Evolutionary conservation across 306 rosid genomes (phyloP), one percentile per base, ranked within the genome.

Genomic region (Corylus americana): DNA sequence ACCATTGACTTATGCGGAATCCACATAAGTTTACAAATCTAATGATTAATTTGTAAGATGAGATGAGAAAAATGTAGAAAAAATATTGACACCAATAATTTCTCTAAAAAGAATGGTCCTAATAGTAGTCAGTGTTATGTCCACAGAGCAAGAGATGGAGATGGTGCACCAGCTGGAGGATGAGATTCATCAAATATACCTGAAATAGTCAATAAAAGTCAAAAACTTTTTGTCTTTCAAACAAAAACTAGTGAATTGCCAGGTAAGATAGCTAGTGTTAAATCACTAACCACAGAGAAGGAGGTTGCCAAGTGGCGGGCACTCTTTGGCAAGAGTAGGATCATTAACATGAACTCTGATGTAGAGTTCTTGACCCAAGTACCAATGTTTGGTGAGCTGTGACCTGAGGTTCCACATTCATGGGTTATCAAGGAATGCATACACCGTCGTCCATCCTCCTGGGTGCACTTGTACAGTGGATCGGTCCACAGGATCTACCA

Each of bases 351-450:
- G 71, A 73, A 92, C 94, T 63, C 94, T 86, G 0, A 92, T 80
- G 73, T 92, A 91, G 18, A 94, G 88, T 79, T 94, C 94, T 78
- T 92, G 82, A 63, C 97, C 97, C 54, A 91, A 81, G 64, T 80
- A 92, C 97, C 97, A 92, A 42, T 58, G 82, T 79, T 83, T 80
- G 85, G 91, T 79, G 14, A 82, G 81, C 67, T 92, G 94, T 72
- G 98, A 92, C 73, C 97, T 91, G 70, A 94, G 74, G 71, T 92
- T 92, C 97, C 97, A 94, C 91, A 91, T 94, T 84, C 97, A 93
- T 0, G 95, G 94, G 75, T 92, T 92, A 81, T 94, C 97, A 29
- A 94, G 92, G 81, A 79, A 91, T 77, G 89, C 91, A 83, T 92
- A 94, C 50, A 92, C 91, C 51, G 91, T 93, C 75, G 84, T 91